Evolutionary conservation across 73 alveolate species (phyloP), one percentile per base, ranked within the genome.

Genomic region (Paramecium biaurelia): DNA sequence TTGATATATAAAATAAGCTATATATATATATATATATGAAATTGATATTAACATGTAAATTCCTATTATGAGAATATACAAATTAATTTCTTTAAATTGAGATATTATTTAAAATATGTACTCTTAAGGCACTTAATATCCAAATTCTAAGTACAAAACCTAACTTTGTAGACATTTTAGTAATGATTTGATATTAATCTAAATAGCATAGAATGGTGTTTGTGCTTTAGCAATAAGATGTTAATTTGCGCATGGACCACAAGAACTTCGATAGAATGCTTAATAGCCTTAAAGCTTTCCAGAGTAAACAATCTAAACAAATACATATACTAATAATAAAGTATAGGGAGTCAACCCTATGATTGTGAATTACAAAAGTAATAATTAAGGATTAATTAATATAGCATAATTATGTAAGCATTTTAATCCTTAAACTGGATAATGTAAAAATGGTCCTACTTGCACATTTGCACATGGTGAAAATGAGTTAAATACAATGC

Each of bases 391-490:
- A 43, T 21, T 45, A 37, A 43, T 79, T 43, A 37, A 37, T 43
- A n/a, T 79, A 79, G 90, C 90, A 43, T 79, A 43, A 47, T 24
- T 79, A 41, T 79, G 90, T 79, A 79, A 79, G 45, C 90, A 79
- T 79, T 79, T 42, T 63, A 79, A 79, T 79, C 90, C 90, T 24
- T 26, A 30, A 41, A 79, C 90, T 79, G 90, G 90, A 43, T 42
- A 79, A 79, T 79, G 90, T 45, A 79, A 79, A 26, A 79, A 79
- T 79, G 90, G 90, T 2, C 76, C 90, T 12, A 79, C 70, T 14
- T 79, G 90, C 72, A 79, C 90, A 21, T 79, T 79, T 45, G 90
- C 90, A 41, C 90, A 79, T 79, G 90, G 90, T 11, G 90, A 79
- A 41, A 21, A 11, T 4, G 90, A 79, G 30, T 79, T 79, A 41